These are phyloP conservation scores for Fusarium sp. DNA, from an alignment of 2,329 filamentous ascomycete genomes.

Conservation along the genomic window DNA sequence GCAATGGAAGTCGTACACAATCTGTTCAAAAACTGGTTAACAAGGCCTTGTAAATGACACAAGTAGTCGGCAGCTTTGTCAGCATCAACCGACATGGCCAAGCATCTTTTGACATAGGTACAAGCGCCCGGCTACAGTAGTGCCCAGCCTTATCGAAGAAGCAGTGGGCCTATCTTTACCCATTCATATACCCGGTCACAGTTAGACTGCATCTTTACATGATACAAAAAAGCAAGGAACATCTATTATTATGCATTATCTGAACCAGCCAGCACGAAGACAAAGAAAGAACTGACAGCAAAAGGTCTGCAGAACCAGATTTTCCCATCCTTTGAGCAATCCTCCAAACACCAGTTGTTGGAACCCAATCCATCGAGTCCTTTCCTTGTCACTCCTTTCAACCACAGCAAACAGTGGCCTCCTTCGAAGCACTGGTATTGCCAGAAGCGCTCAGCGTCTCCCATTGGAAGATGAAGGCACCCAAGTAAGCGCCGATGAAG, in stretches of 20 bases:
- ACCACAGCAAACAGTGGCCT: constrained; percentile 60
- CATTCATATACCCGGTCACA: too few relatives aligned
- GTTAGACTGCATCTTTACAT: background rate
- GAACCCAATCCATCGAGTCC: background rate
- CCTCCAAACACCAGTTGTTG: background rate
- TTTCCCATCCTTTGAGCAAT: background rate
- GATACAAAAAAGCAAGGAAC: background rate
- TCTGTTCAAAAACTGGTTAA: too few relatives aligned
- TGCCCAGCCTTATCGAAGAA: too few relatives aligned
- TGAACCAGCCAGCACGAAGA: background rate
- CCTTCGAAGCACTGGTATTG: constrained; percentile 55
- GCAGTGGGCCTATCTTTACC: too few relatives aligned
- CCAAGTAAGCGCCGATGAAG: constrained; percentile 81
- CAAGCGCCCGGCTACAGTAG: too few relatives aligned
- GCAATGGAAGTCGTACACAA: too few relatives aligned
- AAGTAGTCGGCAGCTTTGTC: too few relatives aligned
- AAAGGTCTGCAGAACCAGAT: background rate
- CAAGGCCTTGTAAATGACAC: too few relatives aligned
- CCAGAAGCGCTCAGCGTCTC: constrained; percentile 61
- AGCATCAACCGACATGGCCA: too few relatives aligned
- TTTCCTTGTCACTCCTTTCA: constrained; percentile 22
- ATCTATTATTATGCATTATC: background rate
- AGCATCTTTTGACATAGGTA: too few relatives aligned
- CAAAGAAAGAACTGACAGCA: background rate
- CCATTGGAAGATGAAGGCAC: constrained; percentile 82